These are phyloP conservation scores for Prosopis cineraria DNA, from an alignment of 306 rosid genomes.

Conservation along the genomic window DNA sequence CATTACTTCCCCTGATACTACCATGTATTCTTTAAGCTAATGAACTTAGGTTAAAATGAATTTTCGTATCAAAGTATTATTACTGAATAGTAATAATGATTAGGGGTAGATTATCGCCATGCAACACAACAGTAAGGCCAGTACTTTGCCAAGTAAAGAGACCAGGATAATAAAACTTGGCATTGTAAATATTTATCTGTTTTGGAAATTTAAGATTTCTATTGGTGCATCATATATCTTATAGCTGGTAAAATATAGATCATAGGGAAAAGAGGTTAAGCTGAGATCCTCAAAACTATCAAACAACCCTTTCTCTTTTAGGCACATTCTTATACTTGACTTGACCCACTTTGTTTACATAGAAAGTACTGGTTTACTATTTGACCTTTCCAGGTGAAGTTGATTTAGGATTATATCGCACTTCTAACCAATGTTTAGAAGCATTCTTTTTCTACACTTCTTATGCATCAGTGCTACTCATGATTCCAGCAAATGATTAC, in stretches of 20 bases:
- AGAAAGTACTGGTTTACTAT: background rate
- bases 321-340: background rate
- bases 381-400: background rate
- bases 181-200: background rate
- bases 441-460: background rate
- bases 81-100: background rate
- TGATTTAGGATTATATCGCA: background rate
- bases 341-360: background rate
- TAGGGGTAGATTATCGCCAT: background rate
- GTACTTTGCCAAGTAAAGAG: background rate
- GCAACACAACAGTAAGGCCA: background rate
- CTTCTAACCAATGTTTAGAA: background rate
- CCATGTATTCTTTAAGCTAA: background rate
- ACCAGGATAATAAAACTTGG: background rate
- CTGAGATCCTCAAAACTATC: constrained; percentile 12
- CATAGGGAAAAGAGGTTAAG: background rate
- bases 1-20: background rate
- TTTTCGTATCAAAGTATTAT: background rate
- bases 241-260: background rate
- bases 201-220: background rate
- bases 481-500: background rate
- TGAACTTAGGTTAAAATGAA: background rate
- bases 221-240: background rate
- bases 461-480: background rate
- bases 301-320: too few relatives aligned